These are phyloP conservation scores for Ophiostoma tasmaniense DNA, from an alignment of 2,329 filamentous ascomycete species.

Conservation along the genomic window DNA sequence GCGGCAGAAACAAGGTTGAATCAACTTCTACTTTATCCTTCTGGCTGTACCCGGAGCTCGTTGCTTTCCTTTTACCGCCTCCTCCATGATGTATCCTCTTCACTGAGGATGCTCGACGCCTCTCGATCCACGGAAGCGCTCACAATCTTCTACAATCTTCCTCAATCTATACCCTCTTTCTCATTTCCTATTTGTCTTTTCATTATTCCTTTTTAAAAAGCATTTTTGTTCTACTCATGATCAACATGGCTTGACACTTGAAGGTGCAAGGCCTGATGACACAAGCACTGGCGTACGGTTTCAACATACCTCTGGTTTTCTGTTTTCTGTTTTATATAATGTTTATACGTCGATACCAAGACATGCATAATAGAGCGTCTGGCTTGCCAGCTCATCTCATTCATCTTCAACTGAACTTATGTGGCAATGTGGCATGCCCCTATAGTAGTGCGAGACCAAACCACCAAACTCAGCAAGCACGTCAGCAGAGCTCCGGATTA, in stretches of 20 bases:
- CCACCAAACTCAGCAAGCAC: background rate
- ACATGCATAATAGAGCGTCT: background rate
- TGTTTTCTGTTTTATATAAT: constrained; percentile 6
- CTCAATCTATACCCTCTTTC: background rate
- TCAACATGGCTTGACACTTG: constrained; percentile 3
- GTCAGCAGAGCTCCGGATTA: background rate
- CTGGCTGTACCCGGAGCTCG: constrained; percentile 2
- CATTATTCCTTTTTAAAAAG: constrained; percentile 10
- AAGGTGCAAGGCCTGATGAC: constrained; percentile 15
- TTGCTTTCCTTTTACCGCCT: background rate
- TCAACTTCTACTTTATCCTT: background rate
- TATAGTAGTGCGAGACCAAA: background rate
- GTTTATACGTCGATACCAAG: background rate
- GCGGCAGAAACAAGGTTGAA: background rate
- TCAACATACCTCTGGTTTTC: constrained; percentile 23
- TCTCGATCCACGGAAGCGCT: background rate
- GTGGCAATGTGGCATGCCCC: background rate
- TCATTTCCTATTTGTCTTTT: background rate
- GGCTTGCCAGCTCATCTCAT: background rate
- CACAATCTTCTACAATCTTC: background rate
- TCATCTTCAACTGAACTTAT: background rate
- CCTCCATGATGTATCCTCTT: background rate
- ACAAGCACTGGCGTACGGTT: constrained; percentile 24
- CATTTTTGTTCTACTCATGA: constrained; percentile 20
- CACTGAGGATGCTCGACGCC: constrained; percentile 1